Evolutionary conservation across 805 yeast species (phyloP), one percentile per base, ranked within the genome.

Genomic region (Candida yuanshanica): DNA sequence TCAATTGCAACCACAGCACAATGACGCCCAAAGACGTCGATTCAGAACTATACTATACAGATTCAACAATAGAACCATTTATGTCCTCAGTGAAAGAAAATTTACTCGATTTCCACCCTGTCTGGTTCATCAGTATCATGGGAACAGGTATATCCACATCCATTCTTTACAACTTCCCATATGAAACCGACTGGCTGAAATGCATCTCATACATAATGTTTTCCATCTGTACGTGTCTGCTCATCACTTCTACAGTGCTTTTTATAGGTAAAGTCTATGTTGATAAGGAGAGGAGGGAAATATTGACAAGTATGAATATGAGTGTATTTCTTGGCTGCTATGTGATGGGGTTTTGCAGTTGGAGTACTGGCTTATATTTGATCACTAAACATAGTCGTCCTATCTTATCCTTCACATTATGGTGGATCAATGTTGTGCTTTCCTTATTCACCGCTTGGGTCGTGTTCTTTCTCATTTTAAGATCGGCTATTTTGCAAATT

Each of bases 71-170:
- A n/a, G n/a, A n/a, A n/a, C n/a, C n/a, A n/a, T n/a, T n/a, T n/a
- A n/a, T n/a, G n/a, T n/a, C 11, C 11, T 23, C 25, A 23, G 8
- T 23, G 11, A 31, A 31, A 18, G 22, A 31, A 8, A 16, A 17
- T 2, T 21, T 31, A 8, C 24, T 26, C 18, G n/a, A 24, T 18
- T 69, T 70, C 47, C 64, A 66, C 27, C 84, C 87, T 1, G 68
- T 69, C 7, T 81, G 80, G 71, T 87, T 81, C 62, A 81, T 83
- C 20, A 68, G 78, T 37, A 74, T 80, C n/a, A 89, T 89, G 96
- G 96, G 95, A 2, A 74, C 82, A 4, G 95, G 96, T 2, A 84
- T 88, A 31, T 65, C 86, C 1, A 66, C 85, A 4, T 58, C 74
- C 29, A 64, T 86, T 4, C 65, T 89, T 27, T 73, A 77, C 58